Base-by-base conservation (phyloP, 768 basidiomycete genomes). In the Hygrophorus russula region DNA sequence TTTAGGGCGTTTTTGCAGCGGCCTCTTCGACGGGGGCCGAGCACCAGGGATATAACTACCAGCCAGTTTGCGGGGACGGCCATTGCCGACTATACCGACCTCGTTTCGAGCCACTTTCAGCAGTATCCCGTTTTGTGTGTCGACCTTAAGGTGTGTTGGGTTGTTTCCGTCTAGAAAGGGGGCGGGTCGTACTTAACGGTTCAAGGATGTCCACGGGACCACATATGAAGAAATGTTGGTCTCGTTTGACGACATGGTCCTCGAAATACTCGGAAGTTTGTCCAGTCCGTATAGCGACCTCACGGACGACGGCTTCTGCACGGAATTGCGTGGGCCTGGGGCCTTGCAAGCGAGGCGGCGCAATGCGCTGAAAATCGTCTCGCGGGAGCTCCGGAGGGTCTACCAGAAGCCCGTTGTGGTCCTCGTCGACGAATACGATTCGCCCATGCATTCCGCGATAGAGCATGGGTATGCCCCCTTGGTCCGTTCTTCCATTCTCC, bases 1-100 rank as follows among this genome's bases (percentile, higher is more conserved):
- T 46, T 41, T 33, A 46, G 45, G 45, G 45, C 41, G 27, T 46
- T 46, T 40, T 39, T 46, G 45, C 45, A 46, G 19, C 45, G 45
- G 41, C 39, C 38, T 46, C 39, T 41, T 39, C 24, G 41, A 46
- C 40, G 20, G 32, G 45, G 40, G 17, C 41, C 44, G 39, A 45
- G 18, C 44, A 38, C 44, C 36, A 30, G 38, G 27, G 36, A 45
- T n/a, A 45, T 45, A 45, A 45, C 36, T 40, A 45, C 38, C 38
- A 45, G 44, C 36, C 44, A 41, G 18, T 45, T 45, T 45, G 44
- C 44, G 39, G 44, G 44, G 44, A 45, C 18, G 38, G 44, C 44
- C 44, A 45, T 45, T 45, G 39, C 44, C 39, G 36, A 45, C 44
- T 36, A 45, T 45, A 19, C 15, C 19, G 37, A 45, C 35, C 44